phyloP scores from a whole-genome alignment of 345 rosid genomes.

The Firmiana major region DNA sequence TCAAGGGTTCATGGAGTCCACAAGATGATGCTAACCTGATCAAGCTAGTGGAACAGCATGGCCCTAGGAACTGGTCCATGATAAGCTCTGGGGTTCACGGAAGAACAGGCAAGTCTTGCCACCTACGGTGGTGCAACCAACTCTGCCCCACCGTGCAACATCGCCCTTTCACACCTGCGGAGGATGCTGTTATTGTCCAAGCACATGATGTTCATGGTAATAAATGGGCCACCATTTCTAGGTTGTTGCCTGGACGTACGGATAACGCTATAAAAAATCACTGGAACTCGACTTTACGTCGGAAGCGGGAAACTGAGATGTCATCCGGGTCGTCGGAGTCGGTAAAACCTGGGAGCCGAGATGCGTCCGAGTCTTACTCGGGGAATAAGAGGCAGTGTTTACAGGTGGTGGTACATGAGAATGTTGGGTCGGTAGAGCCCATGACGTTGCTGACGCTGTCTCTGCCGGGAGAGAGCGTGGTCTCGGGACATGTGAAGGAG shows the following conservation, averaged over 20 bases:
- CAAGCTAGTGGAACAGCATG: conserved; percentile 50
- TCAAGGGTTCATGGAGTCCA: conserved; percentile 65
- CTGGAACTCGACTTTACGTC: conserved; percentile 59
- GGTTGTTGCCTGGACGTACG: conserved; percentile 59
- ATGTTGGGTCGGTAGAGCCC: conserved; percentile 16
- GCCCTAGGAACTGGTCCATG: conserved; percentile 69
- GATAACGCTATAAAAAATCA: conserved; percentile 70
- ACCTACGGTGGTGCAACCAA: conserved; percentile 74
- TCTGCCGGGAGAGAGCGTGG: conserved; percentile 38
- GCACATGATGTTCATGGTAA: conserved; percentile 58
- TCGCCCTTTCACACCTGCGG: conserved; percentile 54
- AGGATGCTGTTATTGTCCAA: conserved; percentile 45
- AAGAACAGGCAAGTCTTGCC: conserved; percentile 64
- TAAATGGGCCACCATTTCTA: conserved; percentile 68
- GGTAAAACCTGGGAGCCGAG: conserved; percentile 15
- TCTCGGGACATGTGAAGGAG: neutral
- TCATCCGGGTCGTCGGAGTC: conserved; percentile 37
- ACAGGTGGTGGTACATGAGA: conserved; percentile 16
- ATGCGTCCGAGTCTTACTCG: conserved; percentile 25
- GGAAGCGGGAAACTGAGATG: conserved; percentile 24
- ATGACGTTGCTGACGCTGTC: conserved; percentile 43
- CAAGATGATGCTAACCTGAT: conserved; percentile 50
- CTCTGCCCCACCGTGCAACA: conserved; percentile 63
- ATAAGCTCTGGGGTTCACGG: conserved; percentile 57
- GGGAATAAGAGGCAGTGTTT: conserved; percentile 32